A percentile compares a stretch with the other conserved stretches of the same genome.
These are phyloP conservation scores for Phialophora expanda DNA, from an alignment of 2,329 filamentous ascomycete species.

Conservation along the genomic window DNA sequence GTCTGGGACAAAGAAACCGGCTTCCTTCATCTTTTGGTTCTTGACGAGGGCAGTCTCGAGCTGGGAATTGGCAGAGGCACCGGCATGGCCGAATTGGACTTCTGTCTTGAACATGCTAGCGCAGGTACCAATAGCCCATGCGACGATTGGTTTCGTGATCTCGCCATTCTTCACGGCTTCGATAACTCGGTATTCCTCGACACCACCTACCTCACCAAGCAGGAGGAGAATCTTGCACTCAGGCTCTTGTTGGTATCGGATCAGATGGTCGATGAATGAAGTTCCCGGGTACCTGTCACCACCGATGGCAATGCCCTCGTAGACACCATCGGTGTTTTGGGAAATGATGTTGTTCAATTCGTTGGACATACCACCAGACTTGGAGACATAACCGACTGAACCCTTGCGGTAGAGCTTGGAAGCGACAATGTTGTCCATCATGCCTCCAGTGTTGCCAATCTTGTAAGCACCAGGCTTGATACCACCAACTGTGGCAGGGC, in stretches of 20 bases:
- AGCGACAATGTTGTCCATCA: constrained; percentile 99
- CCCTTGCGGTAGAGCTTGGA: constrained; percentile 99
- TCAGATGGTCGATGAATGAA: constrained; percentile 98
- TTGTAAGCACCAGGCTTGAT: constrained; percentile 99
- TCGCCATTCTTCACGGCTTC: constrained; percentile 92
- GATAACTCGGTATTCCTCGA: constrained; percentile 99
- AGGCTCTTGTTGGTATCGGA: constrained; percentile 94
- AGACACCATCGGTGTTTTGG: constrained; percentile 95
- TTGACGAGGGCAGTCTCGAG: constrained; percentile 95
- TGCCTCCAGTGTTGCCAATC: constrained; percentile 99
- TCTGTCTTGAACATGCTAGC: constrained; percentile 99
- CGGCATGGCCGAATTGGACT: constrained; percentile 98
- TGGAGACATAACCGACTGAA: constrained; percentile 98
- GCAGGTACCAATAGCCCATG: constrained; percentile 99
- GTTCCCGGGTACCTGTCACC: constrained; percentile 98
- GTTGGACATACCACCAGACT: constrained; percentile 99
- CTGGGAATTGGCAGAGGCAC: constrained; percentile 98
- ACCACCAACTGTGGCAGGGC: constrained; percentile 95
- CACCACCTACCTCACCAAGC: constrained; percentile 97
- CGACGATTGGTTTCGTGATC: constrained; percentile 98
- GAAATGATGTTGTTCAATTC: constrained; percentile 99
- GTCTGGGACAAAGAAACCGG: constrained; percentile 90
- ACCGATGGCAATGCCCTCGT: constrained; percentile 98
- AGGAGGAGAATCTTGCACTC: constrained; percentile 97
- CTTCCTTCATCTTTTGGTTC: constrained; percentile 96